Base-by-base conservation (phyloP, 257 asterid genomes). In the Gardenia jasminoides region DNA sequence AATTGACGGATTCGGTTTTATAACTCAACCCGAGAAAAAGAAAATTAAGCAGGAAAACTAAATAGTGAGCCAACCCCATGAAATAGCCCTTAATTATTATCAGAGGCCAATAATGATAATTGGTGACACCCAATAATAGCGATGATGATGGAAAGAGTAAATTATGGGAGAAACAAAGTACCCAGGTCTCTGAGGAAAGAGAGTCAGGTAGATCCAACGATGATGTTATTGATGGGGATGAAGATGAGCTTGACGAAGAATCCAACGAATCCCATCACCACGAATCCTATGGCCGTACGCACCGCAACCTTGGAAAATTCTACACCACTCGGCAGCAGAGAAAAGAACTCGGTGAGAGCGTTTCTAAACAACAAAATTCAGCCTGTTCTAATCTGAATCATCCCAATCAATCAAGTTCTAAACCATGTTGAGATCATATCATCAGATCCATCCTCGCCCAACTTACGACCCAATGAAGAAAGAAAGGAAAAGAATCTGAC, bases 181-280 rank as follows among this genome's bases (percentile, higher is more conserved):
- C 83, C 79, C 48, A 4, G 24, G 22, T 2, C 58, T 50, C 20
- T 50, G 4, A 3, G 2, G 11, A 24, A 16, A 54, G 16, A 33
- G 8, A 17, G 24, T 84, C 68, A 84, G 47, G 47, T 68, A 62
- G 88, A 77, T 70, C 85, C 85, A 20, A 84, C 85, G 67, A 84
- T 82, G 67, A 84, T 84, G 76, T 84, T 84, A 71, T 84, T 84
- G 82, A 84, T 84, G 15, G 88, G 88, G 80, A 81, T 84, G 82
- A 84, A 84, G 44, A 84, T 79, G 80, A 84, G 84, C 85, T 84
- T 84, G 52, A 84, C 87, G 46, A 84, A 84, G 79, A 84, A 84
- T 3, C 87, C 87, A 6, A 84, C 87, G 36, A 81, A 84, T 39
- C 87, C 87, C 82, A 84, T 84, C 72, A 84, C 85, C 56, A 84